These are phyloP conservation scores for Cyclaneusma minus DNA, from an alignment of 2,329 filamentous ascomycete genomes.

Conservation along the genomic window DNA sequence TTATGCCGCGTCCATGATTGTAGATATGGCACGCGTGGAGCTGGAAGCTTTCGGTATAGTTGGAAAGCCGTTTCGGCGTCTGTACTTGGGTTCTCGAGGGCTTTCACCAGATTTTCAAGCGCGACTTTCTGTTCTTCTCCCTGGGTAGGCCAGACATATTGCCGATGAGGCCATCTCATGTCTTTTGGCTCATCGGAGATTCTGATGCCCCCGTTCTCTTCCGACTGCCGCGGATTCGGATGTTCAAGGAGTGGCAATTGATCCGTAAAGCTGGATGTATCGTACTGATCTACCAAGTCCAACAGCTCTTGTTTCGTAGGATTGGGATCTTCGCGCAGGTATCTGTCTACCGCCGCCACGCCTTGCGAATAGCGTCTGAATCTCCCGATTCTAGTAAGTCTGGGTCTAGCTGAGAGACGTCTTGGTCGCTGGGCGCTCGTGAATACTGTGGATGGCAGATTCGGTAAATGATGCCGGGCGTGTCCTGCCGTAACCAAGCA, in stretches of 20 bases:
- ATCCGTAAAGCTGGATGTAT: constrained; percentile 32
- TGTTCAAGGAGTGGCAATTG: constrained; percentile 35
- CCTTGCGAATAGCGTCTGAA: too few species aligned
- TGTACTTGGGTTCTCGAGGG: constrained; percentile 7
- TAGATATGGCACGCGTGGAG: constrained; percentile 17
- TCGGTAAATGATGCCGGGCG: too few species aligned
- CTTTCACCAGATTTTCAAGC: constrained; percentile 7
- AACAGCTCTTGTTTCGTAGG: constrained; percentile 32
- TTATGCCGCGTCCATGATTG: constrained; percentile 12
- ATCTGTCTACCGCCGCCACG: constrained; percentile 11
- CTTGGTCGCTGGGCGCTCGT: too few species aligned
- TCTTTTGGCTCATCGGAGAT: constrained; percentile 37
- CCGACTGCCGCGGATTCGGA: constrained; percentile 28
- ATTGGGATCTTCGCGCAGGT: constrained; percentile 15
- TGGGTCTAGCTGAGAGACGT: too few species aligned
- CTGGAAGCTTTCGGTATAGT: constrained; percentile 20
- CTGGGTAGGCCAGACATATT: constrained; percentile 15
- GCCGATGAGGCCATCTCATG: constrained; percentile 15
- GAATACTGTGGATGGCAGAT: too few species aligned
- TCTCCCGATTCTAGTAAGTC: too few species aligned
- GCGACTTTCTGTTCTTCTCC: constrained; percentile 12
- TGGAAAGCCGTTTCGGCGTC: constrained; percentile 17
- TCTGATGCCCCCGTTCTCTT: constrained; percentile 31
- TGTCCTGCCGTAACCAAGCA: too few species aligned
- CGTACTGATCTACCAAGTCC: constrained; percentile 33